phyloP scores from a whole-genome alignment of 2,329 filamentous ascomycete species.

The Talaromyces rugulosus region DNA sequence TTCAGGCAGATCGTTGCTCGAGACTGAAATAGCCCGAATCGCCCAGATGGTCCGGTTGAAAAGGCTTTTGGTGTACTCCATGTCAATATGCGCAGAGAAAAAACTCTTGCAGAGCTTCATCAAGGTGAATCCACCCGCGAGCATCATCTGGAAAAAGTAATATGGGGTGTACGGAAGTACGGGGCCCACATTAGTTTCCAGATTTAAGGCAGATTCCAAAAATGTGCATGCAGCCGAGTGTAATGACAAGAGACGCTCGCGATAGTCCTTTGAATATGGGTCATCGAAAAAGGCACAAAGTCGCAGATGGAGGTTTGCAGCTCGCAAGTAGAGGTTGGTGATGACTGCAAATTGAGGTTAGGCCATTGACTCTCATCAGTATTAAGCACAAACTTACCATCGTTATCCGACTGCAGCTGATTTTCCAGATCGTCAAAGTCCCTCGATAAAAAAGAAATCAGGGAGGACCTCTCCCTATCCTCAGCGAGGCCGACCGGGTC shows the following conservation, averaged over 20 bases:
- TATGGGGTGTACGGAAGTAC: constrained; percentile 53
- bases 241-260: constrained; percentile 41
- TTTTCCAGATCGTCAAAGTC: constrained; percentile 52
- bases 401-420: constrained; percentile 40
- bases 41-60: constrained; percentile 58
- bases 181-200: constrained; percentile 42
- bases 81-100: constrained; percentile 55
- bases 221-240: constrained; percentile 45
- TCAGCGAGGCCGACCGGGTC: constrained; percentile 50
- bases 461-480: constrained; percentile 40
- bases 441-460: constrained; percentile 42
- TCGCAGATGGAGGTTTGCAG: constrained; percentile 45
- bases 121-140: constrained; percentile 60
- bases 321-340: constrained; percentile 45
- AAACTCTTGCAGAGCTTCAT: constrained; percentile 65
- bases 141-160: constrained; percentile 65
- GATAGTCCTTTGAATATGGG: constrained; percentile 43
- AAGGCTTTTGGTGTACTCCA: constrained; percentile 52
- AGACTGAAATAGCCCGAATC: constrained; percentile 57
- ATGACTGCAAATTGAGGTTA: constrained; percentile 28
- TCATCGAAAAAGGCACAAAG: constrained; percentile 50
- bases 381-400: constrained; percentile 26
- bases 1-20: constrained; percentile 60
- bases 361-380: constrained; percentile 5
- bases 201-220: constrained; percentile 43